Conservation (phyloP, 208 protist genomes). For the Leptomonas seymouri region DNA sequence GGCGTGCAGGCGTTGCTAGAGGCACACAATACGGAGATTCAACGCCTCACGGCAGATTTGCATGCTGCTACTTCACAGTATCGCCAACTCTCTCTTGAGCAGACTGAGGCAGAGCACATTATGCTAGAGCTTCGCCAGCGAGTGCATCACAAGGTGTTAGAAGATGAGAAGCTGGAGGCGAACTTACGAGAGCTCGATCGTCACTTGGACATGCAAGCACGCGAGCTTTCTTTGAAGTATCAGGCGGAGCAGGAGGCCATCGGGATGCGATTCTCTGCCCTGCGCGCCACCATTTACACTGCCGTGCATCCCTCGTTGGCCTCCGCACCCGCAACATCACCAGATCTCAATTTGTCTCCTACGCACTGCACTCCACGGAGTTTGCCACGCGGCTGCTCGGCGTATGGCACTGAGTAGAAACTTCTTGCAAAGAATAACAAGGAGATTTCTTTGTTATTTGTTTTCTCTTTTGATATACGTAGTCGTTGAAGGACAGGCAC, state of each 20-base stretch:
- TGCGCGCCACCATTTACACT: constrained; percentile 60
- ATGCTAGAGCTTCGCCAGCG: constrained; percentile 72
- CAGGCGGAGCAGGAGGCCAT: constrained; percentile 79
- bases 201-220: constrained; percentile 80
- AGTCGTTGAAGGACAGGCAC: neutral
- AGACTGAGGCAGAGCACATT: constrained; percentile 53
- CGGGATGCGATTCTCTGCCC: constrained; percentile 66
- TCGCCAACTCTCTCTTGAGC: constrained; percentile 60
- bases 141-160: constrained; percentile 77
- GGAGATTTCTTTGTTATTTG: constrained; percentile 14
- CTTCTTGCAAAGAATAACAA: neutral
- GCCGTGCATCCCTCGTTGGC: constrained; percentile 42
- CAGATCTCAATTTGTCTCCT: neutral
- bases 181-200: constrained; percentile 66
- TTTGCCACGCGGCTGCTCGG: neutral
- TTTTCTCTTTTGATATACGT: constrained; percentile 9
- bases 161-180: constrained; percentile 74
- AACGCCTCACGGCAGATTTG: constrained; percentile 36
- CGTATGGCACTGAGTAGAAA: neutral
- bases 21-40: constrained; percentile 2
- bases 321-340: neutral
- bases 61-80: constrained; percentile 52
- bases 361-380: constrained; percentile 5
- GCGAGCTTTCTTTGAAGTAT: constrained; percentile 85
- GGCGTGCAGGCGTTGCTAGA: constrained; percentile 40